phyloP scores from a whole-genome alignment of 306 rosid species.

The Boehmeria nivea region DNA sequence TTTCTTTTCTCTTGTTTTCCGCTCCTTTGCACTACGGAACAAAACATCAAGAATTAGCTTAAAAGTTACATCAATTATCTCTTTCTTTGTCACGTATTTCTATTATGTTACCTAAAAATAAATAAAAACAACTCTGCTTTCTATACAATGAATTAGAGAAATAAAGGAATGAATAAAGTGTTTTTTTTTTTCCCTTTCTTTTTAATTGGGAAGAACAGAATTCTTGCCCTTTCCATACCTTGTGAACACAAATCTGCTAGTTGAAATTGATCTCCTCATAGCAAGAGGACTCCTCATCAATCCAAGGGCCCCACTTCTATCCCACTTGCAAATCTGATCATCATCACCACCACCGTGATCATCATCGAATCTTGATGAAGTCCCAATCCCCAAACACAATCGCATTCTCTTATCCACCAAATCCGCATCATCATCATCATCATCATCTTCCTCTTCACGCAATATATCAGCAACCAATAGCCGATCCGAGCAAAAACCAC shows the following conservation, averaged over 20 bases:
- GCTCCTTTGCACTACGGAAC: too few relatives aligned
- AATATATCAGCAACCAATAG: slow-evolving; percentile 39
- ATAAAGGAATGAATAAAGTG: too few relatives aligned
- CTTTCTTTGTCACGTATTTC: too few relatives aligned
- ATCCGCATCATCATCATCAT: slow-evolving; percentile 15
- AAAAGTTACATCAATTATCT: too few relatives aligned
- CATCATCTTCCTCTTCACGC: slow-evolving; percentile 24
- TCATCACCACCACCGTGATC: slow-evolving; percentile 4
- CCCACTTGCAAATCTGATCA: slow-evolving; percentile 9
- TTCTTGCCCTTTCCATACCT: slow-evolving; percentile 31
- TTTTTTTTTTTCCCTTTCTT: too few relatives aligned
- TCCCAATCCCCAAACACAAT: slow-evolving; percentile 26
- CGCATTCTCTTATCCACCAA: slow-evolving; percentile 6
- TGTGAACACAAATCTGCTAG: slow-evolving; percentile 33
- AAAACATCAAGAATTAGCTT: too few relatives aligned
- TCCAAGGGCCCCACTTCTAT: slow-evolving; percentile 24
- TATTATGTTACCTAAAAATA: too few relatives aligned
- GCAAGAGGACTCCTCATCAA: slow-evolving; percentile 19
- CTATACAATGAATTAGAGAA: too few relatives aligned
- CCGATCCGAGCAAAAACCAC: slow-evolving; percentile 11
- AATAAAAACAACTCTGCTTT: too few relatives aligned
- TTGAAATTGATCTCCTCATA: slow-evolving; percentile 40
- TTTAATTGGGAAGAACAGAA: slow-evolving; percentile 29
- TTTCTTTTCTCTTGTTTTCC: too few relatives aligned
- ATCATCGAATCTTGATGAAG: slow-evolving; percentile 27